A percentile compares a stretch with the other conserved stretches of the same genome.
phyloP scores from a whole-genome alignment of 371 early-diverging fungal species.

The Fennellomyces sp. region DNA sequence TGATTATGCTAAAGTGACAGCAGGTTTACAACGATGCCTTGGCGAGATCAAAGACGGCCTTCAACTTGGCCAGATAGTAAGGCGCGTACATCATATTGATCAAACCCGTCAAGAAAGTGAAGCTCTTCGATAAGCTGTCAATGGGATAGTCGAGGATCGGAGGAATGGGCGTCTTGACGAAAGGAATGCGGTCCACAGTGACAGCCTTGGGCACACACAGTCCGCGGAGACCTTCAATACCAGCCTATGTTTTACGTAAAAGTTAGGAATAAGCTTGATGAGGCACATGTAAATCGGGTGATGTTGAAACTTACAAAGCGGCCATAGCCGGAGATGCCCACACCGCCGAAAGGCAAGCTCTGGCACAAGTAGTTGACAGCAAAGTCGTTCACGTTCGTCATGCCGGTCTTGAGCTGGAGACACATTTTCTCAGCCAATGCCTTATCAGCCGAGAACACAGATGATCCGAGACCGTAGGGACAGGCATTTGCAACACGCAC shows the following conservation, averaged over 20 bases:
- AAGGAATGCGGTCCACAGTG: constrained; percentile 73
- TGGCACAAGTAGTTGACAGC: constrained; percentile 86
- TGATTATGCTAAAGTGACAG: too few relatives aligned
- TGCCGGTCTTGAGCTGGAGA: constrained; percentile 71
- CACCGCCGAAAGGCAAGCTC: constrained; percentile 84
- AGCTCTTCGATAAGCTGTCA: constrained; percentile 38
- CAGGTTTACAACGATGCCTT: constrained; percentile 31
- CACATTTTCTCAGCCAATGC: constrained; percentile 65
- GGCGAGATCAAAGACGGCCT: constrained; percentile 42
- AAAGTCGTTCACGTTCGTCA: constrained; percentile 89
- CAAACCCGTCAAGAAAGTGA: constrained; percentile 46
- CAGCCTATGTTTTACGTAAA: constrained; percentile 31
- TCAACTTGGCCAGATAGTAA: constrained; percentile 33
- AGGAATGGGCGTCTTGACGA: constrained; percentile 77
- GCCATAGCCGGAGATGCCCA: constrained; percentile 81
- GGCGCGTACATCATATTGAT: constrained; percentile 47
- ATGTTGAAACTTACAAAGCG: constrained; percentile 45
- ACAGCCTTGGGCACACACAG: constrained; percentile 74
- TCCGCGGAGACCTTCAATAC: constrained; percentile 77
- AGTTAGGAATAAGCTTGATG: neutral
- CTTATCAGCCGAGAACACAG: constrained; percentile 77
- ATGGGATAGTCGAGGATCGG: constrained; percentile 69
- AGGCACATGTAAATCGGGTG: neutral
- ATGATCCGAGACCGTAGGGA: constrained; percentile 80
- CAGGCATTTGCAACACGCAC: constrained; percentile 73